phyloP scores from a whole-genome alignment of 169 alveolate genomes.

The Theileria luwenshuni region DNA sequence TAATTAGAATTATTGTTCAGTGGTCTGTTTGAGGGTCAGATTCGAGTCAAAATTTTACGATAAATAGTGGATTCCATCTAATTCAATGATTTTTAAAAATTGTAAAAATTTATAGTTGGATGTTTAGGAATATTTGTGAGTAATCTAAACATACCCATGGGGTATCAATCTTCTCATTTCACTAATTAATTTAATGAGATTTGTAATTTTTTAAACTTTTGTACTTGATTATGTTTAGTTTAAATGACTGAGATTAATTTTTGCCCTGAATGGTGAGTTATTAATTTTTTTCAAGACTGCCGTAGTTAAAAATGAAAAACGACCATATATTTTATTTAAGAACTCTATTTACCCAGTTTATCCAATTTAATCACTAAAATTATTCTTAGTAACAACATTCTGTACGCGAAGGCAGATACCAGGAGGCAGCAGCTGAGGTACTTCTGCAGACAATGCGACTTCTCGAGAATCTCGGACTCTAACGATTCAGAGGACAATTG shows the following conservation, averaged over 20 bases:
- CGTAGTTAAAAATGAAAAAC: too few relatives aligned
- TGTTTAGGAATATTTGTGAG: neutral
- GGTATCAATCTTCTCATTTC: neutral
- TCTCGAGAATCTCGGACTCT: slow-evolving; percentile 68
- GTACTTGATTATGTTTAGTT: neutral
- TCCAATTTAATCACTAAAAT: neutral
- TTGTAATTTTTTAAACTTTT: neutral
- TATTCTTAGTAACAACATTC: slow-evolving; percentile 70
- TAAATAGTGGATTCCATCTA: neutral
- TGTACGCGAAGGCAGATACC: slow-evolving; percentile 74
- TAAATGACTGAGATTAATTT: slow-evolving; percentile 67
- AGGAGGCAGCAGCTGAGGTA: slow-evolving; percentile 68
- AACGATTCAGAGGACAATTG: slow-evolving; percentile 69
- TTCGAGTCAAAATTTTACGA: neutral
- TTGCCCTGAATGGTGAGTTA: slow-evolving; percentile 68
- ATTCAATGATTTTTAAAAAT: neutral
- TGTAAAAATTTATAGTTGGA: neutral
- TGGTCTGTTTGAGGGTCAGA: slow-evolving; percentile 20
- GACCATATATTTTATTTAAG: neutral
- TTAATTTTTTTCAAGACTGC: neutral
- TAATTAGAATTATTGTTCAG: slow-evolving; percentile 15
- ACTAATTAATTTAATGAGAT: neutral
- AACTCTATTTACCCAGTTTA: neutral
- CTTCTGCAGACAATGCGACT: slow-evolving; percentile 77
- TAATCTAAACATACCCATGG: slow-evolving; percentile 6